phyloP scores from a whole-genome alignment of 768 basidiomycete genomes.

The Pisolithus albus region DNA sequence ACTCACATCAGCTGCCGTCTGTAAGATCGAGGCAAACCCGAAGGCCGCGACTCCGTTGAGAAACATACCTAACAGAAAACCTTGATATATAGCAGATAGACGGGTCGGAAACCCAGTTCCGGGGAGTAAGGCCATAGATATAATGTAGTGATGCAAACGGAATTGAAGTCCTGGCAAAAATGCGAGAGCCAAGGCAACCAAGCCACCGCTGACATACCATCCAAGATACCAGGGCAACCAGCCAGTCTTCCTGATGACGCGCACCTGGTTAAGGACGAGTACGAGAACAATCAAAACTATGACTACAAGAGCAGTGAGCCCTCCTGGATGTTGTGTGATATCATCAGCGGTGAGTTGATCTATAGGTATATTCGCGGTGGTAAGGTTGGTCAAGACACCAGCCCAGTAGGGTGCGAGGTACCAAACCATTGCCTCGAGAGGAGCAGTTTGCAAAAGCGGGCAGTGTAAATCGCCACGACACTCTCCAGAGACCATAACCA shows the following conservation, averaged over 20 bases:
- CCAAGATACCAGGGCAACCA: conserved; percentile 71
- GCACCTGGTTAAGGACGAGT: conserved; percentile 64
- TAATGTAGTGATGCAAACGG: conserved; percentile 78
- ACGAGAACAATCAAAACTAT: conserved; percentile 55
- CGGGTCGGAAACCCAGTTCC: conserved; percentile 78
- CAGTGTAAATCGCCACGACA: conserved; percentile 66
- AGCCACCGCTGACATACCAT: conserved; percentile 66
- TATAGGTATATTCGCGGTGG: conserved; percentile 67
- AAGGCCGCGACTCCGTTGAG: conserved; percentile 74
- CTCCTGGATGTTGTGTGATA: conserved; percentile 57
- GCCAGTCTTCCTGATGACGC: conserved; percentile 80
- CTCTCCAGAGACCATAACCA: conserved; percentile 71
- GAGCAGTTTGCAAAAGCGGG: conserved; percentile 60
- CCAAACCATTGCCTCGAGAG: conserved; percentile 66
- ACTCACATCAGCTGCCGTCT: conserved; percentile 65
- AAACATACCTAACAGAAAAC: conserved; percentile 77
- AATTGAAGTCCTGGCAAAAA: conserved; percentile 62
- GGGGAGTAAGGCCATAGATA: conserved; percentile 68
- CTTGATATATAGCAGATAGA: conserved; percentile 73
- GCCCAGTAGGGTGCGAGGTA: conserved; percentile 78
- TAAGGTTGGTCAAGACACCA: conserved; percentile 68
- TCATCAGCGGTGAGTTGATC: conserved; percentile 67
- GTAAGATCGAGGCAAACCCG: conserved; percentile 72
- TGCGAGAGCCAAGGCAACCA: conserved; percentile 59
- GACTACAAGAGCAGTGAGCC: conserved; percentile 59